Conservation (phyloP, 1,284 basidiomycete species). For the Ceratobasidium sp. region DNA sequence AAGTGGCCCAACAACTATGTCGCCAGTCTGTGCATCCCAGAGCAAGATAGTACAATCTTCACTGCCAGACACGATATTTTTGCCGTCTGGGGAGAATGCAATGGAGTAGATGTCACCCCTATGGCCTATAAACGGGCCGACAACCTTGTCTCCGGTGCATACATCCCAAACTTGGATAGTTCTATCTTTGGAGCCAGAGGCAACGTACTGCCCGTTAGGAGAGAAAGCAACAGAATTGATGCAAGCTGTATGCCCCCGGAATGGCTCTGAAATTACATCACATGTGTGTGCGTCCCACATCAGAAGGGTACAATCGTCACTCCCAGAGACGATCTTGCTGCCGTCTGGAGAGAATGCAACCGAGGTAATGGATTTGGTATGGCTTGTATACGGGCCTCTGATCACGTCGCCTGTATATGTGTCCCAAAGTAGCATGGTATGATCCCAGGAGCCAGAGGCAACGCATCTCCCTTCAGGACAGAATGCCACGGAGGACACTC, state of each 20-base stretch:
- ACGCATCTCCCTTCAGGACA: not conserved
- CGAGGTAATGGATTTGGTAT: not conserved
- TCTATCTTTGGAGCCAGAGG: conserved; percentile 70
- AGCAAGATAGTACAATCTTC: not conserved
- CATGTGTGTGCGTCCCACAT: not conserved
- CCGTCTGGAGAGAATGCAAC: not conserved
- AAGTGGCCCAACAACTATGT: not conserved
- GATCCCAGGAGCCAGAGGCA: not conserved
- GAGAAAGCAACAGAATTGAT: not conserved
- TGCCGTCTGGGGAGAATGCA: not conserved
- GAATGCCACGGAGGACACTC: not conserved
- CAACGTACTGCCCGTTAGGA: conserved; percentile 77
- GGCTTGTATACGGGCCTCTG: too few relatives aligned
- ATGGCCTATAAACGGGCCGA: not conserved
- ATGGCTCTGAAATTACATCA: not conserved
- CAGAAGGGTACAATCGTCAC: not conserved
- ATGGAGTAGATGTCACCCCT: not conserved
- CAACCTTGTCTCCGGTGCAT: not conserved
- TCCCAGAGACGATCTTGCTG: not conserved
- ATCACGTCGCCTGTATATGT: not conserved
- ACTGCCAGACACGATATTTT: not conserved
- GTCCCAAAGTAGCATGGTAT: not conserved
- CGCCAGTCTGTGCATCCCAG: not conserved
- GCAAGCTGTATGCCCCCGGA: not conserved
- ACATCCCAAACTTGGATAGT: conserved; percentile 18